phyloP scores from a whole-genome alignment of 2,329 filamentous ascomycete genomes.

The Ceratocystis lukuohia region DNA sequence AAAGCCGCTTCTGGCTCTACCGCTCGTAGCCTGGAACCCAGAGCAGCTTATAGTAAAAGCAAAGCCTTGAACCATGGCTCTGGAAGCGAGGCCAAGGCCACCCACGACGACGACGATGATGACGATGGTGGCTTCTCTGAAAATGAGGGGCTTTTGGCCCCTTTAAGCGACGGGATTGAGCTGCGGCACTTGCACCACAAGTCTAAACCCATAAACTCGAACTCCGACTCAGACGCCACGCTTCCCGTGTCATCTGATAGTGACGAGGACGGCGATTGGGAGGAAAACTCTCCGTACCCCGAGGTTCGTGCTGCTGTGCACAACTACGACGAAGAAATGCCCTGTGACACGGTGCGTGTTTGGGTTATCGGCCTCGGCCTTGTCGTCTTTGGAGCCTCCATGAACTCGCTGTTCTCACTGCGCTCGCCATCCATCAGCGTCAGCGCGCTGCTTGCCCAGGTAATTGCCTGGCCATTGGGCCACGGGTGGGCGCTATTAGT shows the following conservation, averaged over 20 bases:
- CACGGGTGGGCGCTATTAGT: slow-evolving; percentile 45
- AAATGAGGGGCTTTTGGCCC: slow-evolving; percentile 42
- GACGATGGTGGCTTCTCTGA: slow-evolving; percentile 31
- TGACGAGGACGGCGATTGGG: slow-evolving; percentile 25
- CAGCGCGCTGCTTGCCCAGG: slow-evolving; percentile 47
- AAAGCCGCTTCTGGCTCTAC: not conserved
- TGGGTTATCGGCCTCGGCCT: slow-evolving; percentile 49
- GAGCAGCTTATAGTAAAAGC: not conserved
- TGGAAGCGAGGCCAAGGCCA: not conserved
- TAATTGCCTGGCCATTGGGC: slow-evolving; percentile 51
- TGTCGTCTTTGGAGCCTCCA: slow-evolving; percentile 43
- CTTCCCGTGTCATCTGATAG: slow-evolving; percentile 11
- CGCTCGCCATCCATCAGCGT: slow-evolving; percentile 49
- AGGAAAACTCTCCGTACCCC: slow-evolving; percentile 50
- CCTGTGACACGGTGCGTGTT: slow-evolving; percentile 52
- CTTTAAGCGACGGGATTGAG: slow-evolving; percentile 28
- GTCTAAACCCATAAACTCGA: slow-evolving; percentile 17
- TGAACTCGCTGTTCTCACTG: slow-evolving; percentile 51
- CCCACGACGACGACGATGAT: not conserved
- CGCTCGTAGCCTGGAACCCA: not conserved
- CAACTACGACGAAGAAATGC: slow-evolving; percentile 51
- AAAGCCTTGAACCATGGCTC: not conserved
- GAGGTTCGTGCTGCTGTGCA: slow-evolving; percentile 51
- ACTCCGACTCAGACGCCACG: slow-evolving; percentile 20
- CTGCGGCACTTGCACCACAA: slow-evolving; percentile 18